A percentile compares a stretch with the other conserved stretches of the same genome.
phyloP scores from a whole-genome alignment of 2,329 filamentous ascomycete genomes.

The Paramyrothecium roridum region DNA sequence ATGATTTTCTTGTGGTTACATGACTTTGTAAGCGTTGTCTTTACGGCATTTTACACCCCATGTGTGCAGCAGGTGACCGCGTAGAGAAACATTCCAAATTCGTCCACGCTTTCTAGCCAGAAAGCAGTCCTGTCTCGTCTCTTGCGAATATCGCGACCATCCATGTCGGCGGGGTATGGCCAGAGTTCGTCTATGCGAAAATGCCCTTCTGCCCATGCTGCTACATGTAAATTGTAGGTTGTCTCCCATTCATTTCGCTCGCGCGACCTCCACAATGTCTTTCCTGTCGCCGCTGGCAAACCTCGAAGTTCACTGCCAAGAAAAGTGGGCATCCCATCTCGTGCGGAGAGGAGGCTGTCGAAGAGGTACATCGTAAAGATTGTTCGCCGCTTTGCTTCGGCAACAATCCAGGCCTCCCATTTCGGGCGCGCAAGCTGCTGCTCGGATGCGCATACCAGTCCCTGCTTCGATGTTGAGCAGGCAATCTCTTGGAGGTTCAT shows the following conservation, averaged over 20 bases:
- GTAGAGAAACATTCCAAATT: conserved; percentile 52
- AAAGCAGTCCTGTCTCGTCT: conserved; percentile 37
- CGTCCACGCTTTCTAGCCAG: conserved; percentile 50
- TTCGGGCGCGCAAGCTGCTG: conserved; percentile 30
- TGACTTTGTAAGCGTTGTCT: too few species aligned
- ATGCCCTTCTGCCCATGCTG: conserved; percentile 35
- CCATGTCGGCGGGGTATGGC: conserved; percentile 30
- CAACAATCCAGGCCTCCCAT: conserved; percentile 53
- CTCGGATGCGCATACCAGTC: conserved; percentile 42
- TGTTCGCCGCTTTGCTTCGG: conserved; percentile 49
- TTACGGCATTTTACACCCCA: conserved; percentile 26
- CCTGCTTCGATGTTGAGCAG: conserved; percentile 30
- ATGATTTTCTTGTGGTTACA: too few species aligned
- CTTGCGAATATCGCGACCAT: conserved; percentile 21
- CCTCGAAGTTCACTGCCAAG: conserved; percentile 45
- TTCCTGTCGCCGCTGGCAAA: conserved; percentile 37
- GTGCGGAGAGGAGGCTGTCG: conserved; percentile 42
- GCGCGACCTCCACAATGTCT: conserved; percentile 38
- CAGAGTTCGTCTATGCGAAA: conserved; percentile 50
- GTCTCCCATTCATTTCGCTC: conserved; percentile 36
- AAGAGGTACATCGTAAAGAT: conserved; percentile 52
- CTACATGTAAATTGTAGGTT: conserved; percentile 38
- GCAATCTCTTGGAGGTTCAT: conserved; percentile 50
- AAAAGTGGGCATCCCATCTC: conserved; percentile 41
- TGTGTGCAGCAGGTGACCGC: conserved; percentile 44